A percentile compares a stretch with the other conserved stretches of the same genome.
These are phyloP conservation scores for Catharanthus roseus DNA, from an alignment of 257 asterid genomes.

Conservation along the genomic window DNA sequence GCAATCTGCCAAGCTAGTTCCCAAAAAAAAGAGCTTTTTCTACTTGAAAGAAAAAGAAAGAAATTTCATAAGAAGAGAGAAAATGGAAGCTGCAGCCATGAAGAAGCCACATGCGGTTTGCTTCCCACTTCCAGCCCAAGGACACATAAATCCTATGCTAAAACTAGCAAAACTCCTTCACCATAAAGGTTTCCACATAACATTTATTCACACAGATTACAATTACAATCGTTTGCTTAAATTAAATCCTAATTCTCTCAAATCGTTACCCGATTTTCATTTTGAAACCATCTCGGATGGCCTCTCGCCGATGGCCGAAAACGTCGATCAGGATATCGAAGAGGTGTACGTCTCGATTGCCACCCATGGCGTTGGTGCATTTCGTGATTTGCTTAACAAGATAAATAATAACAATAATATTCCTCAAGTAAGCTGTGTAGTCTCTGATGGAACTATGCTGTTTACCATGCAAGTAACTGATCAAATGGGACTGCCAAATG, in stretches of 20 bases:
- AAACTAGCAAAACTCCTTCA: constrained; percentile 9
- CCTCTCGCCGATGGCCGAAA: not conserved
- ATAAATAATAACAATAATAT: constrained; percentile 1
- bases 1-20: too few relatives aligned
- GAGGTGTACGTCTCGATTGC: not conserved
- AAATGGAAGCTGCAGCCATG: too few relatives aligned
- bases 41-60: too few relatives aligned
- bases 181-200: constrained; percentile 9
- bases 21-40: too few relatives aligned
- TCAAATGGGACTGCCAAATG: constrained; percentile 12
- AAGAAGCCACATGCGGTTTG: not conserved
- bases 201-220: constrained; percentile 1
- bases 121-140: constrained; percentile 1
- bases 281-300: constrained; percentile 22
- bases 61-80: too few relatives aligned
- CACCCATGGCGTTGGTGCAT: not conserved
- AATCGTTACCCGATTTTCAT: not conserved
- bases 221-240: not conserved
- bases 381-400: constrained; percentile 9
- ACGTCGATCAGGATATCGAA: constrained; percentile 1
- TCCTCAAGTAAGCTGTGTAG: constrained; percentile 16
- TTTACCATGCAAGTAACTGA: constrained; percentile 13
- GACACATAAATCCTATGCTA: not conserved
- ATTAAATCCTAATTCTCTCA: not conserved
- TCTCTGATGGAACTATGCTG: constrained; percentile 14